These are phyloP conservation scores for Aureobasidium sp. DNA, from an alignment of 2,329 filamentous ascomycete species.

Conservation along the genomic window DNA sequence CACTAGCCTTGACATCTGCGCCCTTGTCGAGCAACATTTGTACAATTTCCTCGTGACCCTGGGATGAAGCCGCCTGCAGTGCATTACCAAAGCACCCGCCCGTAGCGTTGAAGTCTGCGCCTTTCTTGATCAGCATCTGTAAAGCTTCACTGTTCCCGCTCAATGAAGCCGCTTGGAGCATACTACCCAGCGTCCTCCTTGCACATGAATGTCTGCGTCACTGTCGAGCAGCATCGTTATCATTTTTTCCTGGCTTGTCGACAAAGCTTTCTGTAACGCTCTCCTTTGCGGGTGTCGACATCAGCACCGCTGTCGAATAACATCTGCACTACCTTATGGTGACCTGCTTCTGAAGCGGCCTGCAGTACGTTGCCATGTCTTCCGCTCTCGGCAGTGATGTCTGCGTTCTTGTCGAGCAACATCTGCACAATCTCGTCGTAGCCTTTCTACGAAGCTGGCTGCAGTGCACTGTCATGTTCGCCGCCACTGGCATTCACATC, in stretches of 20 bases:
- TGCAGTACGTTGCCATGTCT: background rate
- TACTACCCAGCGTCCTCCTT: no score
- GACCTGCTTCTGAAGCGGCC: background rate
- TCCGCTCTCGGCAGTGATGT: background rate
- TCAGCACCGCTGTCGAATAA: background rate
- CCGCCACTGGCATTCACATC: background rate
- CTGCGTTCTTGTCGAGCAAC: background rate
- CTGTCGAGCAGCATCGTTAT: no score
- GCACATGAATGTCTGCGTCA: no score
- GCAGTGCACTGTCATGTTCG: background rate
- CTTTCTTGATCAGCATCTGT: slow-evolving; percentile 18
- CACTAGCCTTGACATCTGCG: background rate
- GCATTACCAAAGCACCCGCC: slow-evolving; percentile 15
- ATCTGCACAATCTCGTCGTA: background rate
- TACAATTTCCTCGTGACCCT: background rate
- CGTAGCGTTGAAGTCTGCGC: slow-evolving; percentile 18
- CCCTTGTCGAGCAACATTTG: background rate
- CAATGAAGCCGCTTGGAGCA: no score
- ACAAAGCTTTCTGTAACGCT: slow-evolving; percentile 18
- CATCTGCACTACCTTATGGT: background rate
- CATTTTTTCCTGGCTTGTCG: background rate
- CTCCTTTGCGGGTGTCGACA: background rate
- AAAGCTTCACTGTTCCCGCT: no score
- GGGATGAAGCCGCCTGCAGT: background rate
- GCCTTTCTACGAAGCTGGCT: background rate